phyloP scores from a whole-genome alignment of 495 filamentous ascomycete species.

The Cryomyces minteri region DNA sequence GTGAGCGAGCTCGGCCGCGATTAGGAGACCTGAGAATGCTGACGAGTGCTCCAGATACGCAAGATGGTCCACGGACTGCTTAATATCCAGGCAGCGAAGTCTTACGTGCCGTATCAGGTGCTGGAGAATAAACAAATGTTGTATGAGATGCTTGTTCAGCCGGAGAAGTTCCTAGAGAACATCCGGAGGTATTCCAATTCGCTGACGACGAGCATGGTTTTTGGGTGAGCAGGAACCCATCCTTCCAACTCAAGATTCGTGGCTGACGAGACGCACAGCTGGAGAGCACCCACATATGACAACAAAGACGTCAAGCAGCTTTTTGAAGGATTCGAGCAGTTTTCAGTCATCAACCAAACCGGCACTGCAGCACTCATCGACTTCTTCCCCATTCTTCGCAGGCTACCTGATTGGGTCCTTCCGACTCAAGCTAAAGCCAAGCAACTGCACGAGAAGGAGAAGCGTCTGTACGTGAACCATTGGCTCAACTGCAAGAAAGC shows the following conservation, averaged over 20 bases:
- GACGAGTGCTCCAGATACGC: slow-evolving; percentile 11
- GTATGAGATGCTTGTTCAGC: neutral
- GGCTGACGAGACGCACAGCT: neutral
- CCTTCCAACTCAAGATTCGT: neutral
- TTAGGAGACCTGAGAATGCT: neutral
- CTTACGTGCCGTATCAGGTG: slow-evolving; percentile 31
- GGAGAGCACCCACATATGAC: slow-evolving; percentile 25
- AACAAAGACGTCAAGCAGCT: slow-evolving; percentile 33
- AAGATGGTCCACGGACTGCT: slow-evolving; percentile 27
- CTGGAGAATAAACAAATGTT: slow-evolving; percentile 31
- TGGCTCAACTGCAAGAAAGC: slow-evolving; percentile 22
- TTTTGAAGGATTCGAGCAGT: slow-evolving; percentile 33
- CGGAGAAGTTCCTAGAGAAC: slow-evolving; percentile 25
- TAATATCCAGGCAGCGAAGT: slow-evolving; percentile 19
- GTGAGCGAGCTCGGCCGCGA: neutral
- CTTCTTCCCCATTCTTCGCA: slow-evolving; percentile 24
- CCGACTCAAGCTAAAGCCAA: slow-evolving; percentile 14
- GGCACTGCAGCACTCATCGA: slow-evolving; percentile 23
- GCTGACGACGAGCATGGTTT: slow-evolving; percentile 37
- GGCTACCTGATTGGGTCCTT: slow-evolving; percentile 24
- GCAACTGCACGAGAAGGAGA: slow-evolving; percentile 15
- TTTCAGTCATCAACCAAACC: slow-evolving; percentile 23
- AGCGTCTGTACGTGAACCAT: slow-evolving; percentile 18
- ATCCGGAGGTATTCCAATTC: slow-evolving; percentile 34
- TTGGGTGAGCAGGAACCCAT: slow-evolving; percentile 17